Base-by-base conservation (phyloP, 2,329 filamentous ascomycete species). In the Juglanconis oblonga region DNA sequence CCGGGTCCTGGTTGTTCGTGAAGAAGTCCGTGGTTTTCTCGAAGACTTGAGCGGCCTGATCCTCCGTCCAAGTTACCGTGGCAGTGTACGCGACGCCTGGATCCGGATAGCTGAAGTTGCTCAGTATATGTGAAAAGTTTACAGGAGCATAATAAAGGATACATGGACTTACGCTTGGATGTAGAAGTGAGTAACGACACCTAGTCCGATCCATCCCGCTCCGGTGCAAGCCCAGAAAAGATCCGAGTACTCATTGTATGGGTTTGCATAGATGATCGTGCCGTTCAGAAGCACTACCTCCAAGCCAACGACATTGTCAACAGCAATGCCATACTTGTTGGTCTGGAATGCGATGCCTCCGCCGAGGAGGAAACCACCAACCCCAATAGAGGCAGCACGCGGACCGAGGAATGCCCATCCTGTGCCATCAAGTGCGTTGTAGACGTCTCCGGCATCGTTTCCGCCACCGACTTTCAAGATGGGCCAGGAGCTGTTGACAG, bases 141-240 rank as follows among this genome's bases (percentile, higher is more conserved):
- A 47, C 24, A 13, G 8, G 33, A 9, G 17, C 44, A 17, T 24
- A 32, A 33, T 9, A 13, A 17, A 5, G 42, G n/a, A 24, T 9
- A 33, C 5, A 8, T 32, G 47, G 33, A 53, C 56, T 53, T 33
- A 58, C 57, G 58, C 58, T 50, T 50, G 58, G 6, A 57, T 49
- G 49, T 61, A 61, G n/a, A 61, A 61, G 42, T 61, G 48, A 32
- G 58, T 52, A 40, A 61, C 29, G 5, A 57, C 49, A 6, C 58
- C 58, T 31, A 57, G 40, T 4, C 54, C 54, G 33, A 57, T 47
- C 58, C 58, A 61, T 14, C 58, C 58, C 35, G 38, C 58, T 11
- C 58, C 58, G n/a, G 58, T 61, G n/a, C 48, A 48, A 2, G 58
- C 58, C 58, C 58, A 61, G 36, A 61, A 61, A 31, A 61, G 40